Conservation (phyloP, 257 asterid genomes). For the Fraxinus americana region DNA sequence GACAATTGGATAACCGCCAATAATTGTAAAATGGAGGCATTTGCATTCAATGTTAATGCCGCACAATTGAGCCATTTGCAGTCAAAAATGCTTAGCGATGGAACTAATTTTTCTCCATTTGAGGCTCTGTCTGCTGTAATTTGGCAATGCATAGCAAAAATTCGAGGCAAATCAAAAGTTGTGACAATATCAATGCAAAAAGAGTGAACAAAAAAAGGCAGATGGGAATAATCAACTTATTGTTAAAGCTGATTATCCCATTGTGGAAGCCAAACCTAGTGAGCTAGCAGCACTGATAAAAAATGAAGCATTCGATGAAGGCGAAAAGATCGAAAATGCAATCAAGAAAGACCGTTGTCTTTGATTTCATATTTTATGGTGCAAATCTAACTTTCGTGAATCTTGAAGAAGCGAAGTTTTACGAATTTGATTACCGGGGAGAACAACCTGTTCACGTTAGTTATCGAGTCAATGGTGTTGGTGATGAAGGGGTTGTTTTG, state of each 20-base stretch:
- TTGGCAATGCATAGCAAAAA: slow-evolving; percentile 62
- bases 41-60: slow-evolving; percentile 52
- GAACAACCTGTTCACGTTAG: slow-evolving; percentile 47
- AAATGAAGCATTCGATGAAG: slow-evolving; percentile 42
- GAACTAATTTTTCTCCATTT: slow-evolving; percentile 38
- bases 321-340: slow-evolving; percentile 44
- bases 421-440: slow-evolving; percentile 57
- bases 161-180: slow-evolving; percentile 43
- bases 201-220: slow-evolving; percentile 11
- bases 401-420: slow-evolving; percentile 52
- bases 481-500: slow-evolving; percentile 67
- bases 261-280: slow-evolving; percentile 41
- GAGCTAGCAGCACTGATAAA: slow-evolving; percentile 53
- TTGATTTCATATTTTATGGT: slow-evolving; percentile 71
- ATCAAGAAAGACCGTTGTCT: slow-evolving; percentile 51
- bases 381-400: slow-evolving; percentile 71
- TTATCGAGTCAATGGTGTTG: slow-evolving; percentile 62
- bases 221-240: slow-evolving; percentile 45
- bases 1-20: slow-evolving; percentile 62
- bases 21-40: slow-evolving; percentile 49
- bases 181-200: slow-evolving; percentile 55
- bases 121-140: slow-evolving; percentile 65
- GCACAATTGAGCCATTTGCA: slow-evolving; percentile 42
- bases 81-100: slow-evolving; percentile 32
- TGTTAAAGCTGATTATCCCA: slow-evolving; percentile 45